Evolutionary conservation across 768 basidiomycete species (phyloP), one percentile per base, ranked within the genome.

Genomic region (Chiua virens): DNA sequence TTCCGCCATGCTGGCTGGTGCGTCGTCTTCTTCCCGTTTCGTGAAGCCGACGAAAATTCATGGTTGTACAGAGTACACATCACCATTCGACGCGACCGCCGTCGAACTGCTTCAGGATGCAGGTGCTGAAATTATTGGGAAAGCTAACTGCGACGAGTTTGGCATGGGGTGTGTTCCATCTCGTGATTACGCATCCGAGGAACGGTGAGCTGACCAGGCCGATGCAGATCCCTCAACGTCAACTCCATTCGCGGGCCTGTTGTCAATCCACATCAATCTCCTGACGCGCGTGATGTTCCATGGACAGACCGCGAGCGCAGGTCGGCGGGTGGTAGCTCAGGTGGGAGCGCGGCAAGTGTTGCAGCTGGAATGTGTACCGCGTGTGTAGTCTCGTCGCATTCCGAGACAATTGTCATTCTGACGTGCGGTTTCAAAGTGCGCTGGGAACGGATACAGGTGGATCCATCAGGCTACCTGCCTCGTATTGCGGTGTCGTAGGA

Each of bases 131-230:
- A 78, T 98, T 11, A 62, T 88, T 2, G 96, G 93, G 1, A 97
- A 97, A 71, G 86, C 94, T 1, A 95, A 96, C 64, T 92, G 92
- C 67, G 96, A 99, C 65, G 95, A 98, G 70, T 98, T 98, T 69
- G 96, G 96, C 1, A 98, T 98, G 96, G 96, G 96, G 87, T 94
- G 51, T 18, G 83, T 69, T 36, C 28, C 9, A 4, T 28, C 48
- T 20, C 49, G 30, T 27, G 41, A 11, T 35, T 7, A 37, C 30
- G 32, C 5, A 14, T 11, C 5, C 15, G 39, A 37, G 32, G 18
- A 15, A 18, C 20, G 7, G 22, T 21, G 17, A 15, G 30, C 45
- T 25, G 23, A 50, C 13, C 27, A 21, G 6, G 25, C 3, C 27
- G 9, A 21, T 11, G 1, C 36, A 92, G 89, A 17, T 98, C 93